These are phyloP conservation scores for Lactarius vividus DNA, from an alignment of 768 basidiomycete genomes.

Conservation along the genomic window DNA sequence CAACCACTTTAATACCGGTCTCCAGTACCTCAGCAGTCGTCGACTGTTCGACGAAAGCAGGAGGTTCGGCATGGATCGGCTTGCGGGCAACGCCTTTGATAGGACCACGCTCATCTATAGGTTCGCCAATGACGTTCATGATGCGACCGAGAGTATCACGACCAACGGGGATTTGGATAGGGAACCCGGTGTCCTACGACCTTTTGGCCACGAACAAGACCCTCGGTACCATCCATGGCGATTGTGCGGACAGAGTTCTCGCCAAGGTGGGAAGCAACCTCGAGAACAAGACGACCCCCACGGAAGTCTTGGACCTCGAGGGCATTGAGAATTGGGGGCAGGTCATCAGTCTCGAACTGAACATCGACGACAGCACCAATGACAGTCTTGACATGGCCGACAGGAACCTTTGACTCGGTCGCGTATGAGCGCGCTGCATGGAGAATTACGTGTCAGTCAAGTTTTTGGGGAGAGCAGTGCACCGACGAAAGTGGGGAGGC, in stretches of 20 bases:
- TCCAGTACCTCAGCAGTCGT: conserved; percentile 98
- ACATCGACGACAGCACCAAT: conserved; percentile 99
- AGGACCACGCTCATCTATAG: conserved; percentile 99
- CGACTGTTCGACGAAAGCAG: conserved; percentile 96
- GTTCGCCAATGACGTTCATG: conserved; percentile 99
- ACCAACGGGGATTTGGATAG: conserved; percentile 97
- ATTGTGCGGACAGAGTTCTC: conserved; percentile 99
- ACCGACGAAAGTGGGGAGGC: conserved; percentile 13
- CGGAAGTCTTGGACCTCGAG: conserved; percentile 94
- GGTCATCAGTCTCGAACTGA: conserved; percentile 91
- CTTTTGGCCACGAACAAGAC: conserved; percentile 98
- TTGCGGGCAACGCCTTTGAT: conserved; percentile 91
- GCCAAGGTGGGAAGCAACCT: conserved; percentile 97
- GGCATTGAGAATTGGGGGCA: conserved; percentile 98
- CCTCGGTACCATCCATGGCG: conserved; percentile 99
- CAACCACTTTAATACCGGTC: conserved; percentile 99
- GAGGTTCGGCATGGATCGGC: conserved; percentile 97
- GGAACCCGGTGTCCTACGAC: conserved; percentile 95
- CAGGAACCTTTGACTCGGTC: conserved; percentile 72
- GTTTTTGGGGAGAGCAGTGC: conserved; percentile 27
- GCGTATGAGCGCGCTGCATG: conserved; percentile 81
- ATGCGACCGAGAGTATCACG: conserved; percentile 94
- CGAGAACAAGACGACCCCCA: conserved; percentile 96
- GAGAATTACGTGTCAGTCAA: conserved; percentile 31
- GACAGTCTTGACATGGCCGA: conserved; percentile 93